These are phyloP conservation scores for Citrullus colocynthis DNA, from an alignment of 306 rosid species.

Conservation along the genomic window DNA sequence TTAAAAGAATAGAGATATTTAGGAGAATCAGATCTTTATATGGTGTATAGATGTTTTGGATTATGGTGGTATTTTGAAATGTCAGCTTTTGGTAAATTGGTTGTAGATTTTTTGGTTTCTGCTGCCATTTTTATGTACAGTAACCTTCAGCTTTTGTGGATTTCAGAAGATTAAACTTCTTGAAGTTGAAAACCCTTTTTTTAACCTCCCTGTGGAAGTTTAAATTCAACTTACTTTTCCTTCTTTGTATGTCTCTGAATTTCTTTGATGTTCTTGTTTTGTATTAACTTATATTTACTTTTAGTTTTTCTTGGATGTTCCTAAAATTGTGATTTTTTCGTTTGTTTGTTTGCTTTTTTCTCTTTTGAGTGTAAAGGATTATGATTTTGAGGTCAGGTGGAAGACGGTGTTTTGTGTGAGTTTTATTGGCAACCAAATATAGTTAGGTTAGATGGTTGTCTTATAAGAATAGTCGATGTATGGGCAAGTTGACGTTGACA, in stretches of 20 bases:
- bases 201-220: background rate
- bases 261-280: background rate
- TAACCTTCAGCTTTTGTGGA: background rate
- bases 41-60: slow-evolving; percentile 2
- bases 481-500: too few relatives aligned
- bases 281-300: background rate
- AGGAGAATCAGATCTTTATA: background rate
- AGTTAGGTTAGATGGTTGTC: too few relatives aligned
- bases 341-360: too few relatives aligned
- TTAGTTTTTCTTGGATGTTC: background rate
- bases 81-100: background rate
- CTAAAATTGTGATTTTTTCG: background rate
- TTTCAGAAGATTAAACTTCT: background rate
- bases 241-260: background rate
- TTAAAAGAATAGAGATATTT: slow-evolving; percentile 3
- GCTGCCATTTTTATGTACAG: slow-evolving; percentile 4
- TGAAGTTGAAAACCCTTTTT: background rate
- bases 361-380: too few relatives aligned
- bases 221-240: background rate
- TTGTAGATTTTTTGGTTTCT: background rate
- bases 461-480: too few relatives aligned
- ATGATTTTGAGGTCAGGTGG: too few relatives aligned
- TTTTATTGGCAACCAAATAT: too few relatives aligned
- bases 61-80: background rate
- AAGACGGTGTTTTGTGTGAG: too few relatives aligned